Percentiles rank a stretch among this genome's conserved stretches.
Evolutionary conservation across 1,284 basidiomycete species (phyloP).

Genomic region (Irpex rosettiformis): DNA sequence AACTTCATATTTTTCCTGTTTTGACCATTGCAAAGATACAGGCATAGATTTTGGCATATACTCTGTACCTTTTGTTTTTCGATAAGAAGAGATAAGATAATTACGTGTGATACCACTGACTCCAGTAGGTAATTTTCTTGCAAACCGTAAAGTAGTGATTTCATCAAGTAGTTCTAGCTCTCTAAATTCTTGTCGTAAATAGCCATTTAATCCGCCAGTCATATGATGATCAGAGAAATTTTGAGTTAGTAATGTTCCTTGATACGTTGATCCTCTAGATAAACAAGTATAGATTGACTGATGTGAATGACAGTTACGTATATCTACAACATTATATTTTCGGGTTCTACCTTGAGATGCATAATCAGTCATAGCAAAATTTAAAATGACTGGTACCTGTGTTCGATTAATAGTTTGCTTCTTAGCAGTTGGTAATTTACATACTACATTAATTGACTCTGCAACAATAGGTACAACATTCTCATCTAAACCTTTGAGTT

Average conservation of each 20-base stretch:
- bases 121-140: slow-evolving; percentile 17
- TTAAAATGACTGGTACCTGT: slow-evolving; percentile 15
- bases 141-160: slow-evolving; percentile 26
- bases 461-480: slow-evolving; percentile 36
- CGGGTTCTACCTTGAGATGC: slow-evolving; percentile 18
- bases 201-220: slow-evolving; percentile 14
- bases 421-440: slow-evolving; percentile 24
- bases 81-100: slow-evolving; percentile 15
- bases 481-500: slow-evolving; percentile 29
- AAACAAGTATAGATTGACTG: slow-evolving; percentile 18
- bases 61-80: neutral
- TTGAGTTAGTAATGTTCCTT: slow-evolving; percentile 31
- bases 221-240: slow-evolving; percentile 25
- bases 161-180: slow-evolving; percentile 32
- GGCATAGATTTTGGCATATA: slow-evolving; percentile 1
- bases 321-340: slow-evolving; percentile 9
- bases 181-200: slow-evolving; percentile 28
- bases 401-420: slow-evolving; percentile 6
- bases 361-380: slow-evolving; percentile 22
- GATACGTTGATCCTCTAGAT: slow-evolving; percentile 10
- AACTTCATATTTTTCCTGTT: neutral
- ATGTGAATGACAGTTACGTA: slow-evolving; percentile 10
- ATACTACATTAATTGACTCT: slow-evolving; percentile 11
- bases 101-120: slow-evolving; percentile 18
- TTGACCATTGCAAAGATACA: neutral